phyloP scores from a whole-genome alignment of 2,329 filamentous ascomycete genomes.

The Zymoseptoria pseudotritici region DNA sequence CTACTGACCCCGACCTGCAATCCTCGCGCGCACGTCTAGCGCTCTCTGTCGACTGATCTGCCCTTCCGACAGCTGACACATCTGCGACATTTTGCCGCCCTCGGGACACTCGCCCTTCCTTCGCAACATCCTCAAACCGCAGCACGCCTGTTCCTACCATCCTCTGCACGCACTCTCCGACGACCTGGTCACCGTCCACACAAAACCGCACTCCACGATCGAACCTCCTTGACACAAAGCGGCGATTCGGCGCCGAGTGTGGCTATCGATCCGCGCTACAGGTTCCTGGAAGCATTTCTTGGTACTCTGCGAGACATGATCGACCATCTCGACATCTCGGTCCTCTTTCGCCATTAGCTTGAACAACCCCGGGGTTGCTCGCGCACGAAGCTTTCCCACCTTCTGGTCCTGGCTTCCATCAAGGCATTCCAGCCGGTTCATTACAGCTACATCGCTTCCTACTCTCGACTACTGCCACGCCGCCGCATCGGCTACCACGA shows the following conservation, averaged over 20 bases:
- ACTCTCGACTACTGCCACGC: constrained; percentile 9
- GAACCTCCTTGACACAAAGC: constrained; percentile 18
- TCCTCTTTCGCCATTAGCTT: neutral
- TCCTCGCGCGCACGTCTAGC: constrained; percentile 8
- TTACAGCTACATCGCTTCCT: constrained; percentile 15
- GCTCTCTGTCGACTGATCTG: constrained; percentile 3
- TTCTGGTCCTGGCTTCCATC: neutral
- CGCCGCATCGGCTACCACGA: constrained; percentile 17
- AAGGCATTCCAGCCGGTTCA: constrained; percentile 11
- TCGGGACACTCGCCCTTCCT: neutral
- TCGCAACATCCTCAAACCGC: neutral
- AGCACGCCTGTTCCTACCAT: neutral
- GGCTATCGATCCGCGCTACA: constrained; percentile 19
- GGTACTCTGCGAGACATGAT: constrained; percentile 16
- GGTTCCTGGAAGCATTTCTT: constrained; percentile 17
- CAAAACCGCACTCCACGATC: constrained; percentile 14
- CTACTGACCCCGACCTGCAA: constrained; percentile 4
- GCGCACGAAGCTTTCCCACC: constrained; percentile 1
- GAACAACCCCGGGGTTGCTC: neutral
- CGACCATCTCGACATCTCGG: constrained; percentile 12
- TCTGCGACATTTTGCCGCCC: neutral
- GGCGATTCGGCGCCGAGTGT: constrained; percentile 12
- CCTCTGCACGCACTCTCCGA: constrained; percentile 13
- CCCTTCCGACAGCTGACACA: constrained; percentile 13
- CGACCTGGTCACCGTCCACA: constrained; percentile 25